Percentiles rank a stretch among this genome's conserved stretches.
Evolutionary conservation across 225 moss, liverwort and hornwort genomes (phyloP).

Genomic region (Pseudoscleropodium purum): DNA sequence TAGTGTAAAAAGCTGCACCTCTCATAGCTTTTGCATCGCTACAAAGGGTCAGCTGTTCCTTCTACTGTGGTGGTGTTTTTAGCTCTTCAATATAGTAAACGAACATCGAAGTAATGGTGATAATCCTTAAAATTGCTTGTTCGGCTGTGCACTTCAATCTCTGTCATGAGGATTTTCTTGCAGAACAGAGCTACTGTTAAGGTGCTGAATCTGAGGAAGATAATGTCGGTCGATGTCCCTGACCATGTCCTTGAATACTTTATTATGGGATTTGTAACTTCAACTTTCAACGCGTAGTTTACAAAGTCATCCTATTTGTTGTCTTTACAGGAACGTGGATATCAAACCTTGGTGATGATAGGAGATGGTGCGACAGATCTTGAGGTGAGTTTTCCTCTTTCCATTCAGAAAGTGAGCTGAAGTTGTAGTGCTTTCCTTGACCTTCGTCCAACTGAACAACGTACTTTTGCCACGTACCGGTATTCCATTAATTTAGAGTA

Average conservation of each 20-base stretch:
- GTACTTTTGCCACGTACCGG: neutral
- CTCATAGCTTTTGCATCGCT: neutral
- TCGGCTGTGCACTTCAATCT: neutral
- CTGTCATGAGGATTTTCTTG: neutral
- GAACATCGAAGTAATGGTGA: neutral
- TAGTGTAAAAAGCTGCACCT: neutral
- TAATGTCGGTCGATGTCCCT: neutral
- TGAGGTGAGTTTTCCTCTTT: constrained; percentile 43
- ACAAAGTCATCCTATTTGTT: neutral
- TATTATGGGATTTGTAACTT: neutral
- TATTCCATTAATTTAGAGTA: neutral
- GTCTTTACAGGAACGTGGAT: constrained; percentile 50
- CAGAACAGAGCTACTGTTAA: neutral
- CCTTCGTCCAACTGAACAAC: neutral
- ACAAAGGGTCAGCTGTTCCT: neutral
- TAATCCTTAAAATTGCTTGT: neutral
- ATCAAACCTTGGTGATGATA: constrained; percentile 74
- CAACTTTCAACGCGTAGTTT: neutral
- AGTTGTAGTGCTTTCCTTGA: neutral
- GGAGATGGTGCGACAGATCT: constrained; percentile 93
- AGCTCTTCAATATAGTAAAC: neutral
- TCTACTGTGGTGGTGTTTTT: neutral
- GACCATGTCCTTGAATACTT: neutral
- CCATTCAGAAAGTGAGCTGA: neutral
- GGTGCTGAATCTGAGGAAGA: neutral